phyloP scores from a whole-genome alignment of 179 eudicot genomes.

The Pouteria campechiana region DNA sequence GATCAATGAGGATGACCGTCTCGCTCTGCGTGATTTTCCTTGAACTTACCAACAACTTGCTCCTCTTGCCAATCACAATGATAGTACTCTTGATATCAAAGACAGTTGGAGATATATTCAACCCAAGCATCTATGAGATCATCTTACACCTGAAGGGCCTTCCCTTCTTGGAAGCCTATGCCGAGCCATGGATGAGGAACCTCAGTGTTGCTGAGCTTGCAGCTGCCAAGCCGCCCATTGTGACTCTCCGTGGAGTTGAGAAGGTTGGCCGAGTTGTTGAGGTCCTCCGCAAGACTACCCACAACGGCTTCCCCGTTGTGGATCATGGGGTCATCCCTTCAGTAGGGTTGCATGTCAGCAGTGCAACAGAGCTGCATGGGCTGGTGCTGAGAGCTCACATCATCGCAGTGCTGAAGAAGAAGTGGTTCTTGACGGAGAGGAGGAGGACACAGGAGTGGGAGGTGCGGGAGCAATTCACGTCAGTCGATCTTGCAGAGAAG shows the following conservation, averaged over 20 bases:
- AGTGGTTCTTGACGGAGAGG: constrained; percentile 59
- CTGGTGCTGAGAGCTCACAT: constrained; percentile 63
- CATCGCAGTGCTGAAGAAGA: constrained; percentile 65
- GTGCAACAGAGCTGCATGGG: constrained; percentile 55
- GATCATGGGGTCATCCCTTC: constrained; percentile 28
- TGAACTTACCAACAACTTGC: constrained; percentile 81
- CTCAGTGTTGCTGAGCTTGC: constrained; percentile 72
- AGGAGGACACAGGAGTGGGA: constrained; percentile 74
- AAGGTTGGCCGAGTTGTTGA: constrained; percentile 74
- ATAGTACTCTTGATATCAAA: constrained; percentile 80
- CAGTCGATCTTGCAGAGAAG: constrained; percentile 74
- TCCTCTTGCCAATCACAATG: constrained; percentile 86
- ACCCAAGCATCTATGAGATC: constrained; percentile 82
- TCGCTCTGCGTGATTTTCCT: constrained; percentile 87
- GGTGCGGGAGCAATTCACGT: constrained; percentile 62
- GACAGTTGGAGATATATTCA: constrained; percentile 80
- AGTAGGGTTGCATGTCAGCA: constrained; percentile 17
- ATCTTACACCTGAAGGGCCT: constrained; percentile 83
- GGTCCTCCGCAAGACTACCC: constrained; percentile 62
- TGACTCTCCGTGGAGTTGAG: constrained; percentile 60
- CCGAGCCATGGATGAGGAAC: constrained; percentile 95
- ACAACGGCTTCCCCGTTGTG: constrained; percentile 82
- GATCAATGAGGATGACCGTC: constrained; percentile 97
- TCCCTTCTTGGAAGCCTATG: constrained; percentile 76
- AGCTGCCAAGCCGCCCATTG: constrained; percentile 68